A percentile compares a stretch with the other conserved stretches of the same genome.
Evolutionary conservation across 2,329 filamentous ascomycete species (phyloP).

Genomic region (Diaporthe citrichinensis): DNA sequence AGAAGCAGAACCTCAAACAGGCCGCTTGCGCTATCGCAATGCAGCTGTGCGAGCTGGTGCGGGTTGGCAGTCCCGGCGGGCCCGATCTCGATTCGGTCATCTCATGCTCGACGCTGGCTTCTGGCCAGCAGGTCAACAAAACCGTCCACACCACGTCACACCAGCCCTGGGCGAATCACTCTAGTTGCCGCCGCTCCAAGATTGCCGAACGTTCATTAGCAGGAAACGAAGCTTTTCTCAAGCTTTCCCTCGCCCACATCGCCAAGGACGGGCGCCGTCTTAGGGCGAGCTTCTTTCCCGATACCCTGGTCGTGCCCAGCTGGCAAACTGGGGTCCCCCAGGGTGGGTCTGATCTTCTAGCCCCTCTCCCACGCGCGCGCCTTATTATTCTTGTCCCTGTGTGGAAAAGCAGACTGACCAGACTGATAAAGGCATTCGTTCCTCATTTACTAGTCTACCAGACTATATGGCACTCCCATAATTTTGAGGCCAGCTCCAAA

Average conservation of each 20-base stretch:
- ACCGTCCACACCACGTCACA: slow-evolving; percentile 9
- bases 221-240: slow-evolving; percentile 22
- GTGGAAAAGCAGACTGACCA: neutral
- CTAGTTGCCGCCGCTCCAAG: slow-evolving; percentile 14
- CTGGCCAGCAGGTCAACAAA: neutral
- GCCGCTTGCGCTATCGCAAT: neutral
- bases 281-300: slow-evolving; percentile 36
- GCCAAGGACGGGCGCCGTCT: slow-evolving; percentile 32
- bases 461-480: neutral
- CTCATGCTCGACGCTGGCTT: neutral
- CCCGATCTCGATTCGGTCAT: slow-evolving; percentile 20
- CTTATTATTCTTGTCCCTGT: neutral
- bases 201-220: neutral
- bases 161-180: neutral
- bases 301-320: slow-evolving; percentile 26
- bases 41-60: slow-evolving; percentile 5
- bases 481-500: neutral
- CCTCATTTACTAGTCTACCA: slow-evolving; percentile 6
- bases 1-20: slow-evolving; percentile 12
- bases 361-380: slow-evolving; percentile 1
- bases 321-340: slow-evolving; percentile 11
- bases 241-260: slow-evolving; percentile 25
- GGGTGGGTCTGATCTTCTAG: slow-evolving; percentile 10
- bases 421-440: neutral
- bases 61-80: neutral